Base-by-base conservation (phyloP, 2,329 filamentous ascomycete genomes). In the Trichoderma sp. region DNA sequence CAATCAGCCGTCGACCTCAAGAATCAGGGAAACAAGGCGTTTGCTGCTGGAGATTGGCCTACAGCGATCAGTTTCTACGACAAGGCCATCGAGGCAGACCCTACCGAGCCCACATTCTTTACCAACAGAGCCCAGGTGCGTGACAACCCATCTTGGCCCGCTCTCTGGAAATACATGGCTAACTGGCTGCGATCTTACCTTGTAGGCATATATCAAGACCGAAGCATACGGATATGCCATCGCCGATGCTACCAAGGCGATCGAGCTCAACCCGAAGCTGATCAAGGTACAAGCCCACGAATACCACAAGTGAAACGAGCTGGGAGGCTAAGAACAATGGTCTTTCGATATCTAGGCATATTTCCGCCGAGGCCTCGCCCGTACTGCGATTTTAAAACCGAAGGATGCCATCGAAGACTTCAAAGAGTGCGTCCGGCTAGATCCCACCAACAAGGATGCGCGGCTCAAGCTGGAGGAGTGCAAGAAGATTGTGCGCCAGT, bases 181-280 rank as follows among this genome's bases (percentile, higher is more conserved):
- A 70, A 86, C 77, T 52, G n/a, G 28, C 6, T 60, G 21, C 52
- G 13, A 65, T 32, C 32, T 49, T 68, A 58, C 56, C 66, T 64
- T 32, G 16, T 69, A 97, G 93, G 93, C 93, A 72, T 87, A 99
- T 79, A 95, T 99, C 80, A 98, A 97, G 83, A 90, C 95, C 49
- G 96, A 99, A 81, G 89, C 95, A 24, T 98, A 94, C 78, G 96
- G 96, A 49, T 97, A 95, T 82, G 94, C 96, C 28, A 91, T 98
- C 75, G 86, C 90, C 64, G 96, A 99, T 81, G 93, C 95, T 37
- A 92, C 91, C 65, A 96, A 92, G 80, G 96, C 96, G 18, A 90
- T 98, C 76, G 93, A 97, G 78, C 84, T 98, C 69, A 93, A 98
- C 77, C 89, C 93, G 18, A 88, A 89, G 76, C 93, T 97, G 78